Conservation (phyloP, 208 protist genomes). For the Wallacemonas collosoma region DNA sequence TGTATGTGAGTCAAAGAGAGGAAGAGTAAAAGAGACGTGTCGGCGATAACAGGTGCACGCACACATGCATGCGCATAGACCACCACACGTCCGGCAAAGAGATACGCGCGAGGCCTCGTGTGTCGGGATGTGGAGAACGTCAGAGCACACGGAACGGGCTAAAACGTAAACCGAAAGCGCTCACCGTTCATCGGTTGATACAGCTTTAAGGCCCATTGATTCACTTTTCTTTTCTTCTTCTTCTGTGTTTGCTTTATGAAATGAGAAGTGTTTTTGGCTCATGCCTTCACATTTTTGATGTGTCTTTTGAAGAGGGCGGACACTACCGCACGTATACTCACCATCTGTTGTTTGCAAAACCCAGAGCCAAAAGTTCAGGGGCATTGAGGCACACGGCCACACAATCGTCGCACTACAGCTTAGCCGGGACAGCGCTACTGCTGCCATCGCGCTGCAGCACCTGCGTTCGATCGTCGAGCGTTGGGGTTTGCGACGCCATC, state of each 20-base stretch:
- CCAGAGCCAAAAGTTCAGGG: too few species aligned
- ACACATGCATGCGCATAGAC: too few species aligned
- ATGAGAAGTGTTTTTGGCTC: background rate
- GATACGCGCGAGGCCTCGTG: too few species aligned
- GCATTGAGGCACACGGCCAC: background rate
- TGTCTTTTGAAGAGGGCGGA: background rate
- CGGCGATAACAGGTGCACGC: too few species aligned
- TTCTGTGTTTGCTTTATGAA: background rate
- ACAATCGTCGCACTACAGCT: background rate
- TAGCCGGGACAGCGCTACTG: constrained; percentile 15
- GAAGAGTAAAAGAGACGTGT: too few species aligned
- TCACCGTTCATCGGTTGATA: too few species aligned
- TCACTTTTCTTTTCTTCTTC: constrained; percentile 9
- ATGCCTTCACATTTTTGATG: constrained; percentile 1
- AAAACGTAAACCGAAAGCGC: too few species aligned
- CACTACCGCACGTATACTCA: background rate
- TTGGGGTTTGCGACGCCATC: background rate
- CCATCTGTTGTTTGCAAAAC: too few species aligned
- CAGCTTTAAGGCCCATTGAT: background rate
- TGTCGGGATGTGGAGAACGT: too few species aligned
- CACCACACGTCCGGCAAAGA: too few species aligned
- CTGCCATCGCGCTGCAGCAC: constrained; percentile 17
- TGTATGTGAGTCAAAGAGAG: too few species aligned
- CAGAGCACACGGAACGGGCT: too few species aligned
- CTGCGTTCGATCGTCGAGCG: constrained; percentile 22